Evolutionary conservation across 139 green algal species (phyloP).

Genomic region (Micromonas pusilla): DNA sequence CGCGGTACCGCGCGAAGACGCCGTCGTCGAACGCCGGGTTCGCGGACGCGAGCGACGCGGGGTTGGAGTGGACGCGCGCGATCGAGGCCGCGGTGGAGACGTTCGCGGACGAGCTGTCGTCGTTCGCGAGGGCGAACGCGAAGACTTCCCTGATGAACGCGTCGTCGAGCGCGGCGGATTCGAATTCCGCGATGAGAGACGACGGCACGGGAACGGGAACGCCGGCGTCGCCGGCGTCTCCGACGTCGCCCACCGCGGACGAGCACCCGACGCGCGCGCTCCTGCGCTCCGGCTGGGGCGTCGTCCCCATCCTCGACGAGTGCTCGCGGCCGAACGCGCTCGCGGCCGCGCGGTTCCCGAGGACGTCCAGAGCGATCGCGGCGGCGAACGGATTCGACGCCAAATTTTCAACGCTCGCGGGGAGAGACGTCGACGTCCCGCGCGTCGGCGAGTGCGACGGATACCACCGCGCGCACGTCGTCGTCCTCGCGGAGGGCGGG

Average conservation of each 20-base stretch:
- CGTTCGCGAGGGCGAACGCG: not conserved
- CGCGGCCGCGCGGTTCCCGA: not conserved
- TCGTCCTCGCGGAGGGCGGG: not conserved
- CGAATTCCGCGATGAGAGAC: not conserved
- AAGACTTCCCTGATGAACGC: not conserved
- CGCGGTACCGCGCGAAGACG: not conserved
- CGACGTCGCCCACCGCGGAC: not conserved
- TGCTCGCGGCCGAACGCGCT: not conserved
- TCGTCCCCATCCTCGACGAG: not conserved
- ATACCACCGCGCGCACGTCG: constrained; percentile 5
- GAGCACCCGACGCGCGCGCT: not conserved
- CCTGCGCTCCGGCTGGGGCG: not conserved
- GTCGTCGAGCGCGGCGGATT: not conserved
- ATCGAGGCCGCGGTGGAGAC: not conserved
- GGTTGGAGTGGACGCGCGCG: not conserved
- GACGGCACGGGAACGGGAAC: not conserved
- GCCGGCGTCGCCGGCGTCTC: not conserved
- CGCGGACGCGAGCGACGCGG: not conserved
- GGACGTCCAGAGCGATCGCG: not conserved
- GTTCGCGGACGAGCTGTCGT: not conserved
- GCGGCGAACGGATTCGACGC: not conserved
- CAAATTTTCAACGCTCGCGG: not conserved
- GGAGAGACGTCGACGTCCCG: not conserved
- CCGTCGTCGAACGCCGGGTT: not conserved
- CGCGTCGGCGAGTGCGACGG: not conserved